Evolutionary conservation across 2,329 filamentous ascomycete genomes (phyloP), one percentile per base, ranked within the genome.

Genomic region (Pseudogymnoascus sp.): DNA sequence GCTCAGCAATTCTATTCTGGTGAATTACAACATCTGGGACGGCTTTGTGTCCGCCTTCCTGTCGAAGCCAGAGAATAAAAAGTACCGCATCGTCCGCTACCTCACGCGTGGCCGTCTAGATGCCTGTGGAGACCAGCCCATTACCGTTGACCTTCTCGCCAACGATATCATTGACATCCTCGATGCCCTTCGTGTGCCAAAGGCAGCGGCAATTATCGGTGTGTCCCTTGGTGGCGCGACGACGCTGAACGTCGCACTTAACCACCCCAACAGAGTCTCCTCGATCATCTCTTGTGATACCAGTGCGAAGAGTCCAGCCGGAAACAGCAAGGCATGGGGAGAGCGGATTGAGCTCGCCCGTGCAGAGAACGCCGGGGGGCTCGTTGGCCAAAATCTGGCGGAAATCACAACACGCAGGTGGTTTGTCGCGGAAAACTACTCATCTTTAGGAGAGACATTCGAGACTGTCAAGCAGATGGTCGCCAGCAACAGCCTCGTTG

Each of bases 141-240:
- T 73, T 6, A 73, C 68, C 14, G 62, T 74, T 6, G 85, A 89
- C 67, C 76, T 86, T 2, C 79, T 95, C 0, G 83, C 89, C 3
- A 80, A 82, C 6, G 91, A 96, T 71, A 78, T 95, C 21, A 78
- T 81, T 38, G 74, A 78, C 0, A 74, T 96, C 0, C 82, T 96
- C 2, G 80, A 86, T 62, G 84, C 87, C 0, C 80, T 96, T 31
- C 84, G 89, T 59, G 86, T 93, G 44, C 79, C 82, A 8, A 82
- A 83, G 69, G 84, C 89, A 0, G 83, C 87, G 35, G 80, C 83
- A 0, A 77, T 93, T 0, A 78, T 95, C 19, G 91, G 91, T 19
- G 91, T 96, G 3, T 90, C 86, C 37, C 85, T 95, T 73, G 91
- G 91, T 66, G 91, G 91, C 61, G 90, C 88, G 1, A 95, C 91